Conservation (phyloP, 2,329 filamentous ascomycete genomes). For the Coleophoma crateriformis region DNA sequence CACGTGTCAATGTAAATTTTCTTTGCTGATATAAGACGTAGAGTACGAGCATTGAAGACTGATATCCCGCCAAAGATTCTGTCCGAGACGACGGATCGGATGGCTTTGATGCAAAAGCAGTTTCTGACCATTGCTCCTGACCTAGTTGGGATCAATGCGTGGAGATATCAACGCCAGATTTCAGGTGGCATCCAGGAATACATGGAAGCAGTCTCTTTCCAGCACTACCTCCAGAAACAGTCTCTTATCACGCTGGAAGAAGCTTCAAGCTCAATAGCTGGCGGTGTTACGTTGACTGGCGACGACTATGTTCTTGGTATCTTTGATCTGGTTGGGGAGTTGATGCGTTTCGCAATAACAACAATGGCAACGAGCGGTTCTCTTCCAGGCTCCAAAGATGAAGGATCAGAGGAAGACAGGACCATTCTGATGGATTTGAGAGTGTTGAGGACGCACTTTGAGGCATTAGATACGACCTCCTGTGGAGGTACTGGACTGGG, state of each 20-base stretch:
- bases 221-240: constrained; percentile 79
- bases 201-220: constrained; percentile 85
- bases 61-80: constrained; percentile 63
- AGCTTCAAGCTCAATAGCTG: constrained; percentile 40
- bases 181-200: constrained; percentile 84
- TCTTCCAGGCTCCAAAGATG: constrained; percentile 32
- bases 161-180: constrained; percentile 76
- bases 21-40: constrained; percentile 26
- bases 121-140: constrained; percentile 67
- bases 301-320: constrained; percentile 88
- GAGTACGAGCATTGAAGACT: constrained; percentile 57
- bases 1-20: constrained; percentile 1
- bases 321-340: constrained; percentile 90
- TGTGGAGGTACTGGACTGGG: constrained; percentile 46
- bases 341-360: constrained; percentile 95
- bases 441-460: constrained; percentile 68
- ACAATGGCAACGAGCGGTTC: constrained; percentile 64
- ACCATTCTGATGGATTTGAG: constrained; percentile 79
- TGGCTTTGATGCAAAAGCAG: constrained; percentile 63
- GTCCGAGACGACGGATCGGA: constrained; percentile 56
- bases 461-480: constrained; percentile 57
- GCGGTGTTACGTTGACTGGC: constrained; percentile 60
- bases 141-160: constrained; percentile 70
- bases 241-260: constrained; percentile 65
- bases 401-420: constrained; percentile 30